These are phyloP conservation scores for Paecilomyces sp. DNA, from an alignment of 2,329 filamentous ascomycete genomes.

Conservation along the genomic window DNA sequence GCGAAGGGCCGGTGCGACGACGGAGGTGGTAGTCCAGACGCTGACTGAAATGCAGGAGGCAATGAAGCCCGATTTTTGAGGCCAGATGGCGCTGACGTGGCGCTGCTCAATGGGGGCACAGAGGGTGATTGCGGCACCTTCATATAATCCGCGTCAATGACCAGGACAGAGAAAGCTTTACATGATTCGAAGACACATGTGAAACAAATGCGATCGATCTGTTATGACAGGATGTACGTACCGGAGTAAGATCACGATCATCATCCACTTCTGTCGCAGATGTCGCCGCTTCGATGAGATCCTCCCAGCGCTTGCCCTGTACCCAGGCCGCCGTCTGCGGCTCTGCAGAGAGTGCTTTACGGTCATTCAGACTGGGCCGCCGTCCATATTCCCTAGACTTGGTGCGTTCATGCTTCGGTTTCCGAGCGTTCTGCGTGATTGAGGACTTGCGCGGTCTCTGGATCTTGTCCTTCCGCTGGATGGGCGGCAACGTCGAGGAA, in stretches of 20 bases:
- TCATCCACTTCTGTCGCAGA: conserved; percentile 88
- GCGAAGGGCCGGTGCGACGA: conserved; percentile 38
- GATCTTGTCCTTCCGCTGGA: conserved; percentile 65
- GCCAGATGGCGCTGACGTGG: conserved; percentile 29
- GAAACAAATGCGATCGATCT: not conserved
- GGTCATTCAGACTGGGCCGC: conserved; percentile 64
- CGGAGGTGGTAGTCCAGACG: conserved; percentile 29
- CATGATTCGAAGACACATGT: not conserved
- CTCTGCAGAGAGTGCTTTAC: conserved; percentile 82
- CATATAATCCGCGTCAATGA: conserved; percentile 9
- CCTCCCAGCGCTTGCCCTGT: conserved; percentile 88
- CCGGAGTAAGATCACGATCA: conserved; percentile 76
- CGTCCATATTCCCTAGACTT: conserved; percentile 69
- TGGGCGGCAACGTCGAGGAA: conserved; percentile 78
- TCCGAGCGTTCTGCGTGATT: conserved; percentile 69
- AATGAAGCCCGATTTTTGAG: conserved; percentile 53
- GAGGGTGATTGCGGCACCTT: conserved; percentile 32
- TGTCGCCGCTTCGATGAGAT: conserved; percentile 88
- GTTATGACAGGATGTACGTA: conserved; percentile 42
- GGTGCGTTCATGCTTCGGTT: conserved; percentile 72
- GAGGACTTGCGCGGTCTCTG: conserved; percentile 78
- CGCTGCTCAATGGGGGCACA: conserved; percentile 29
- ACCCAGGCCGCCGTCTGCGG: conserved; percentile 64
- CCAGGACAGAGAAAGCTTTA: not conserved
- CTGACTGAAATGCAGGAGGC: conserved; percentile 52